A percentile compares a stretch with the other conserved stretches of the same genome.
Evolutionary conservation across 306 rosid species (phyloP).

Genomic region (Cotoneaster glaucophyllus): DNA sequence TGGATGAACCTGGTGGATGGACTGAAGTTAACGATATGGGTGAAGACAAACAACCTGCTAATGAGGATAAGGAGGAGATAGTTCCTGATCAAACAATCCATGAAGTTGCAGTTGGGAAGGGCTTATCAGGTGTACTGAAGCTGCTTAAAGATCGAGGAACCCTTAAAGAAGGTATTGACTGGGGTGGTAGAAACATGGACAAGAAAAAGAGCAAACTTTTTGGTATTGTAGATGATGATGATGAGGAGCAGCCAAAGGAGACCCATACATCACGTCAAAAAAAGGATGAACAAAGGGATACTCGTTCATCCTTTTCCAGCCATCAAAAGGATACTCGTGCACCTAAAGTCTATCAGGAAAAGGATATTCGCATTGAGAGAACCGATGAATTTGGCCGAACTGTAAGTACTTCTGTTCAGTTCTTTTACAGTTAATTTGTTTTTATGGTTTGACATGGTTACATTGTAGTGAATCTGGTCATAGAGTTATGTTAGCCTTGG

Average conservation of each 20-base stretch:
- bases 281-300: slow-evolving; percentile 20
- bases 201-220: slow-evolving; percentile 92
- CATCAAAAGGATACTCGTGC: slow-evolving; percentile 20
- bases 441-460: background rate
- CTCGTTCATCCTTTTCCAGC: slow-evolving; percentile 37
- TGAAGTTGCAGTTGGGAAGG: slow-evolving; percentile 87
- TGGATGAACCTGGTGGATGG: slow-evolving; percentile 73
- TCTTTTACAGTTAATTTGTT: background rate
- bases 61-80: slow-evolving; percentile 52
- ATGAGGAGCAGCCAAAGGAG: slow-evolving; percentile 59
- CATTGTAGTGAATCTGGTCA: background rate
- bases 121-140: slow-evolving; percentile 76
- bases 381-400: slow-evolving; percentile 89
- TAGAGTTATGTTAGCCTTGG: background rate
- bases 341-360: slow-evolving; percentile 37
- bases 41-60: slow-evolving; percentile 39
- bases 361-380: slow-evolving; percentile 88
- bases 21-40: slow-evolving; percentile 64
- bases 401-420: slow-evolving; percentile 45
- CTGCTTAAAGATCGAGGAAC: slow-evolving; percentile 89
- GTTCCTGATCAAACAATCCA: slow-evolving; percentile 84
- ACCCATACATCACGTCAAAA: slow-evolving; percentile 3
- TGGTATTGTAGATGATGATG: slow-evolving; percentile 65
- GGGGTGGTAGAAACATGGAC: slow-evolving; percentile 99
- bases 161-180: slow-evolving; percentile 81